phyloP scores from a whole-genome alignment of 441 rosid species.

The Lepidium campestre region DNA sequence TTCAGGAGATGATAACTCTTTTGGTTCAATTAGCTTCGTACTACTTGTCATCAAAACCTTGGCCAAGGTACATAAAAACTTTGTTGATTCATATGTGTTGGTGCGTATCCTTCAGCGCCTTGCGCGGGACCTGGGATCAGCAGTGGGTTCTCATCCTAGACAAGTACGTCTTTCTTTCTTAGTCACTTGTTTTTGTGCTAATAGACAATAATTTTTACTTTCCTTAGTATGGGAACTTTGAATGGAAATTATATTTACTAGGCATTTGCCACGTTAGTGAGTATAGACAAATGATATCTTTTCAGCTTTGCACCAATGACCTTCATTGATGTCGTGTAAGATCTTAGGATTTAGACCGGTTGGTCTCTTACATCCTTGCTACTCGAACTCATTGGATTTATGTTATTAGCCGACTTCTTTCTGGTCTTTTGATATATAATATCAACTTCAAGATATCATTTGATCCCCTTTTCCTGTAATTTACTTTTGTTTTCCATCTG shows the following conservation, averaged over 20 bases:
- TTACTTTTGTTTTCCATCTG: background rate
- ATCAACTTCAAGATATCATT: background rate
- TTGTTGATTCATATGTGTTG: slow-evolving; percentile 69
- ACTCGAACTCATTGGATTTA: background rate
- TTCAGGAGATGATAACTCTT: slow-evolving; percentile 72
- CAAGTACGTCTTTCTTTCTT: slow-evolving; percentile 53
- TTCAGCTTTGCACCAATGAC: slow-evolving; percentile 4
- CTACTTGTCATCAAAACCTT: slow-evolving; percentile 88
- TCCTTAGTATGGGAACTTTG: background rate
- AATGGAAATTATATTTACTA: background rate
- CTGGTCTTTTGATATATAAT: background rate
- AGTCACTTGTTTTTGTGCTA: background rate
- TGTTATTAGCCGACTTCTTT: slow-evolving; percentile 2
- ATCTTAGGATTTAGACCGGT: background rate
- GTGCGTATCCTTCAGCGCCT: slow-evolving; percentile 89
- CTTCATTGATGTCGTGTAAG: background rate
- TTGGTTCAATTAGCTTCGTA: slow-evolving; percentile 80
- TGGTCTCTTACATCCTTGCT: slow-evolving; percentile 3
- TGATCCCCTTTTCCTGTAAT: background rate
- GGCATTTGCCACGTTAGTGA: slow-evolving; percentile 4
- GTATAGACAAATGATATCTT: no score
- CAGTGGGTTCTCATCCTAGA: slow-evolving; percentile 78
- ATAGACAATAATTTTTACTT: background rate
- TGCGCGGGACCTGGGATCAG: slow-evolving; percentile 91
- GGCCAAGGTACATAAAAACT: slow-evolving; percentile 83